Base-by-base conservation (phyloP, 331 rosid genomes). In the Erythrophleum ivorense region DNA sequence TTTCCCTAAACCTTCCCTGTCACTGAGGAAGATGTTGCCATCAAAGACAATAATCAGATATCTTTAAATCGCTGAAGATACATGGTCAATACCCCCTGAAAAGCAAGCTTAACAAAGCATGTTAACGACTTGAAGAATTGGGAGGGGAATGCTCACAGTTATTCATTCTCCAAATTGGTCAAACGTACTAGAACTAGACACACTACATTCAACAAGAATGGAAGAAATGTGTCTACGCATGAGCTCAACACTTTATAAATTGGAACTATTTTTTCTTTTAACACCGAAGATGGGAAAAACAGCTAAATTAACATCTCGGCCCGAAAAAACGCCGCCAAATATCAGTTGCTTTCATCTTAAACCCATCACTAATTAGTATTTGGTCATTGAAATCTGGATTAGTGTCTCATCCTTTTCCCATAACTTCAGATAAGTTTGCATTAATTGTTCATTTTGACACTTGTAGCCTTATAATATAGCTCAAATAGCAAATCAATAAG, bases 121-220 rank as follows among this genome's bases (percentile, higher is more conserved):
- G 68, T 33, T 33, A 63, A 63, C 5, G 68, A 5, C 68, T 63
- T 33, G 19, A 11, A 36, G 40, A 2, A 31, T 33, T 15, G 43
- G 43, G 9, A 62, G 10, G 38, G 11, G 19, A 15, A 72, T 7
- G 63, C 45, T 7, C 46, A 15, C 9, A 43, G 52, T 55, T 41
- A n/a, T 50, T 65, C 54, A 41, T 33, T 10, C 15, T 10, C 31
- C 66, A 14, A 36, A 21, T 57, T n/a, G 65, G 31, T 65, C 52
- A 66, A 66, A 19, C 43, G 38, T 14, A 40, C 74, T 49, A 48
- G 82, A 45, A 13, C 82, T 54, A 54, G 6, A 68, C 19, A 24
- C 33, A 43, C 36, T 40, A 36, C 34, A 8, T 31, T 3, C 5
- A 13, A 21, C 9, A 55, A 11, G 33, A 8, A 21, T 6, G 41